Percentiles rank a stretch among this genome's conserved stretches.
Evolutionary conservation across 2,329 filamentous ascomycete genomes (phyloP).

Genomic region (Alternaria angustiovoidea): DNA sequence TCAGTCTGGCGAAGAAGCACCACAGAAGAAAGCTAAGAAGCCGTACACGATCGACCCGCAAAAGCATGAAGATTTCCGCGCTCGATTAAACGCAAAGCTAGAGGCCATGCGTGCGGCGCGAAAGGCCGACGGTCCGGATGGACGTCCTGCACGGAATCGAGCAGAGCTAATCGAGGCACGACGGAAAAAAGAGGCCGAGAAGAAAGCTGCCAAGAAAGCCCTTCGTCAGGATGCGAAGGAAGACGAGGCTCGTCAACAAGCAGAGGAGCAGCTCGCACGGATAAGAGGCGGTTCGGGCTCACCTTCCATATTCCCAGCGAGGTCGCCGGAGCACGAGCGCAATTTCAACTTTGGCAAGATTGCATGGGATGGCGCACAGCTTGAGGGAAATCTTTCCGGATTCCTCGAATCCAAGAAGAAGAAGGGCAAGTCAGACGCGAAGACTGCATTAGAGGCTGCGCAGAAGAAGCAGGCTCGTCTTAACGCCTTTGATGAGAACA

Average conservation of each 20-base stretch:
- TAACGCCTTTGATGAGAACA: constrained; percentile 75
- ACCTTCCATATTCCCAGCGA: constrained; percentile 60
- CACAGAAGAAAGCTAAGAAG: constrained; percentile 43
- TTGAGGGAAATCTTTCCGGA: constrained; percentile 73
- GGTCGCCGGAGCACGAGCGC: constrained; percentile 60
- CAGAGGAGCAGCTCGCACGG: constrained; percentile 63
- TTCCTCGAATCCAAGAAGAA: constrained; percentile 74
- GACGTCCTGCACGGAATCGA: constrained; percentile 81
- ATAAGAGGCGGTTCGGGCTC: constrained; percentile 68
- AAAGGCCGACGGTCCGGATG: constrained; percentile 85
- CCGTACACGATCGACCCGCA: constrained; percentile 46
- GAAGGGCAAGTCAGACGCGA: constrained; percentile 84
- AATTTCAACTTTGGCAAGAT: constrained; percentile 91
- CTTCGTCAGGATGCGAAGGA: constrained; percentile 77
- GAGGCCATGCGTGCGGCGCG: constrained; percentile 83
- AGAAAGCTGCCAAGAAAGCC: constrained; percentile 89
- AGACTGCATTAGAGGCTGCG: constrained; percentile 83
- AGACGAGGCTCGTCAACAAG: constrained; percentile 73
- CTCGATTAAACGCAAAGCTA: constrained; percentile 82
- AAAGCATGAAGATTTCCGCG: constrained; percentile 77
- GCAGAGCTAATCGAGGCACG: constrained; percentile 92
- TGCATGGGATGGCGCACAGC: constrained; percentile 86
- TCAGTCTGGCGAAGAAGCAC: constrained; percentile 33
- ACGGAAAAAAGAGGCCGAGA: constrained; percentile 84
- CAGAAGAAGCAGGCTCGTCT: constrained; percentile 87